Evolutionary conservation across 2,329 filamentous ascomycete species (phyloP), one percentile per base, ranked within the genome.

Genomic region (Coleophoma cylindrospora): DNA sequence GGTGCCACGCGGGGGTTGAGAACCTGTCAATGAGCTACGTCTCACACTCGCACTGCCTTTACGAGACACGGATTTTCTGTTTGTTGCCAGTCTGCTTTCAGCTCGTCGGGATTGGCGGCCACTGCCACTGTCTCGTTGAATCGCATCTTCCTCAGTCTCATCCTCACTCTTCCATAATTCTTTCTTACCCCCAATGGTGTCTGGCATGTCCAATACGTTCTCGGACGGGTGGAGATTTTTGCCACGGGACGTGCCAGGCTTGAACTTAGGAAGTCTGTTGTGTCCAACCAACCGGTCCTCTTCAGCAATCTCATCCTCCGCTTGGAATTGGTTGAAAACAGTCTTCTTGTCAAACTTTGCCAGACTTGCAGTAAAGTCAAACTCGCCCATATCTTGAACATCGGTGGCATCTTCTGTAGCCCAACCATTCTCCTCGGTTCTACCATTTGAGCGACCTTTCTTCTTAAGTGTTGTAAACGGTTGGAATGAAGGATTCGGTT

Each of bases 371-470:
- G 89, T 85, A 62, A 97, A 97, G 67, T 97, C 92, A 61, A 97
- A 97, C 54, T 97, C 94, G 11, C 88, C 89, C 75, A 94, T 81
- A 64, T 95, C 92, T 69, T 92, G 89, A 19, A 94, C 89, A 64
- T 97, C 94, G 0, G 90, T 96, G 19, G 92, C 91, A 63, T 97
- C 92, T 64, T 96, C 94, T 0, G 92, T 96, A 4, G 89, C 91
- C 91, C 92, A 97, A 3, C 90, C 92, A 65, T 90, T 95, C 40
- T 89, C 80, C 53, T 74, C 71, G 34, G 62, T 55, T 57, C 70
- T 69, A 9, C 68, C 68, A 32, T 65, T 65, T 43, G 65, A 68
- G 58, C 68, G 73, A 50, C 66, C 71, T 52, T 72, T 74, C 58
- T 73, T 69, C 73, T 78, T 90, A 2, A 85, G 65, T 1, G 77